Base-by-base conservation (phyloP, 257 asterid species). In the Buddleja alternifolia region DNA sequence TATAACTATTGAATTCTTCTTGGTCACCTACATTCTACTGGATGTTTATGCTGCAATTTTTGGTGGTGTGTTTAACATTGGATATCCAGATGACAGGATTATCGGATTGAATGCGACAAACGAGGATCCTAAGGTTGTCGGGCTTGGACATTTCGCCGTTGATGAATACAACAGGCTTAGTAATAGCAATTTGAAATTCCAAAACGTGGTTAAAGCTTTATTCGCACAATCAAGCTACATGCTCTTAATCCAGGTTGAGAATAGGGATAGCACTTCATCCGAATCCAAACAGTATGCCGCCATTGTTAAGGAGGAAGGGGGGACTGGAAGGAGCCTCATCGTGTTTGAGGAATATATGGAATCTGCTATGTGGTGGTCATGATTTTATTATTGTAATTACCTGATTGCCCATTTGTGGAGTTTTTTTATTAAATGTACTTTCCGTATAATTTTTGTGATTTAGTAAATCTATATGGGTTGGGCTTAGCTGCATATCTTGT, bases 101-200 rank as follows among this genome's bases (percentile, higher is more conserved):
- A 7, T 41, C 19, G 16, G 51, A 15, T 7, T 46, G n/a, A 55
- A 65, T n/a, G 24, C 60, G 9, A 67, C 71, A 4, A 54, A 36
- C 14, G 60, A 64, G 7, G 73, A 70, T 55, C 71, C 71, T 9
- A 34, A 65, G 41, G 48, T 66, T 2, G 66, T 67, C 12, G 45
- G 4, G 11, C 17, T 66, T 3, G 81, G 59, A 1, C 60, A 34
- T 0, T 66, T 76, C 4, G 81, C 77, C 0, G 57, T 76, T 1
- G 77, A 60, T 7, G 59, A 60, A 54, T 55, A 71, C 74, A 76
- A 71, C 48, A 66, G 60, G n/a, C 0, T 32, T 4, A 54, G 19
- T 6, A 10, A 24, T 0, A 52, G 65, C 15, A 23, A 41, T 44
- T 60, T 70, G 29, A 52, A 40, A 36, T 40, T 59, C 25, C 51